A percentile compares a stretch with the other conserved stretches of the same genome.
These are phyloP conservation scores for Saposhnikovia divaricata DNA, from an alignment of 129 eudicot species.

Conservation along the genomic window DNA sequence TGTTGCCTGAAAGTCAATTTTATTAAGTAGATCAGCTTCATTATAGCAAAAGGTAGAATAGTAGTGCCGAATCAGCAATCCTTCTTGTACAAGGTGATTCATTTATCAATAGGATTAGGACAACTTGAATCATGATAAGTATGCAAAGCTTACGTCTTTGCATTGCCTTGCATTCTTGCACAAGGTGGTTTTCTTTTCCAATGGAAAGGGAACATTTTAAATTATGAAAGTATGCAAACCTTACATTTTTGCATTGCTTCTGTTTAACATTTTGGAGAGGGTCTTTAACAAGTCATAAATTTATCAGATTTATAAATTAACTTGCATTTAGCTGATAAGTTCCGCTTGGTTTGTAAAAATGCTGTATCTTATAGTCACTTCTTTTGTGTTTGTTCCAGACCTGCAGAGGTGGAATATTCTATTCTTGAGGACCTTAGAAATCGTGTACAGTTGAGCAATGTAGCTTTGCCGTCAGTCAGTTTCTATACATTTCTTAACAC, in stretches of 20 bases:
- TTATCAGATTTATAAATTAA: background rate
- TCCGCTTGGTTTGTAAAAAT: background rate
- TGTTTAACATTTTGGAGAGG: background rate
- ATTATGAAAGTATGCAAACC: background rate
- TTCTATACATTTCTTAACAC: constrained; percentile 88
- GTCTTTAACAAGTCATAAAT: background rate
- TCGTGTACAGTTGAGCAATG: constrained; percentile 85
- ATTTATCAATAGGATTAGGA: background rate
- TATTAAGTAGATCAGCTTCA: background rate
- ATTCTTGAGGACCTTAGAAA: constrained; percentile 89
- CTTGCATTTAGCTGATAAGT: background rate
- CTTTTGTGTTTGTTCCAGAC: constrained; percentile 27
- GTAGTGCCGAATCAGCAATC: background rate
- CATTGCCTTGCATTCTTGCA: background rate
- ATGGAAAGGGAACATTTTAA: background rate
- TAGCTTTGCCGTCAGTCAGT: constrained; percentile 83
- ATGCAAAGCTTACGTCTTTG: background rate
- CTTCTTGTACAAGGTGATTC: background rate
- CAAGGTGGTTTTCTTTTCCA: background rate
- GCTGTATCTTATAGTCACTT: constrained; percentile 1
- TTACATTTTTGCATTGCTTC: background rate
- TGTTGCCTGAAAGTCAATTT: background rate
- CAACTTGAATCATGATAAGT: background rate
- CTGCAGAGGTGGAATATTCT: constrained; percentile 78
- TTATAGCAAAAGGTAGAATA: background rate